Evolutionary conservation across 139 green algal species (phyloP).

Genomic region (Marvania coccoides): DNA sequence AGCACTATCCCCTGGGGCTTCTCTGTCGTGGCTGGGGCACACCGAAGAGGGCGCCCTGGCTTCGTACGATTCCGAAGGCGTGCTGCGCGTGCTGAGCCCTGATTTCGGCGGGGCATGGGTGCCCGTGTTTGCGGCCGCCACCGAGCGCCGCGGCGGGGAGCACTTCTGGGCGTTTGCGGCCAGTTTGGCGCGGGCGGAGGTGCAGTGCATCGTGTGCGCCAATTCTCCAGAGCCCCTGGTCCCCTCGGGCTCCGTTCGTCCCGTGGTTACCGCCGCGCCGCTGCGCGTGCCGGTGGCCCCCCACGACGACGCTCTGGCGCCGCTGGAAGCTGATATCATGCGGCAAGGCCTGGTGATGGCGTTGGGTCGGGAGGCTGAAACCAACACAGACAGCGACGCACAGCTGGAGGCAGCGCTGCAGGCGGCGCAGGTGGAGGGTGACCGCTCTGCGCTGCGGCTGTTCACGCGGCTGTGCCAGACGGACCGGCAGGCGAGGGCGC

Average conservation of each 20-base stretch:
- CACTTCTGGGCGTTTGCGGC: constrained; percentile 66
- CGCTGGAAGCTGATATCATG: constrained; percentile 30
- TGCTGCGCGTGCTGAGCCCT: constrained; percentile 29
- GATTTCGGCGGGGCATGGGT: constrained; percentile 70
- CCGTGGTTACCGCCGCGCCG: constrained; percentile 53
- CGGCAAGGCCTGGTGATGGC: neutral
- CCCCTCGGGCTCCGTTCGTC: constrained; percentile 43
- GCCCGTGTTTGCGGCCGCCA: constrained; percentile 50
- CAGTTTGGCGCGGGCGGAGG: constrained; percentile 19
- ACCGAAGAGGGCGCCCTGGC: constrained; percentile 54
- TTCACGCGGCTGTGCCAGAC: constrained; percentile 34
- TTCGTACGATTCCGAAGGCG: constrained; percentile 51
- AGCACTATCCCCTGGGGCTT: constrained; percentile 37
- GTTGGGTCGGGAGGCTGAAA: neutral
- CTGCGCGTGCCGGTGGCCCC: constrained; percentile 36
- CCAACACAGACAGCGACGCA: neutral
- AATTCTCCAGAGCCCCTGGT: constrained; percentile 8
- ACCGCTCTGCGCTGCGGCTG: constrained; percentile 17
- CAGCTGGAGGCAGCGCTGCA: constrained; percentile 5
- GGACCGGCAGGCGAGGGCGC: constrained; percentile 27
- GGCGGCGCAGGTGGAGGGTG: constrained; percentile 20
- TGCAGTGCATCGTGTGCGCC: constrained; percentile 61
- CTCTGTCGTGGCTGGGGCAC: constrained; percentile 74
- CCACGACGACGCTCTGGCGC: constrained; percentile 20
- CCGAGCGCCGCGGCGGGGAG: constrained; percentile 39